Evolutionary conservation across 148 eudicot genomes (phyloP), one percentile per base, ranked within the genome.

Genomic region (Rhododendron williamsianum): DNA sequence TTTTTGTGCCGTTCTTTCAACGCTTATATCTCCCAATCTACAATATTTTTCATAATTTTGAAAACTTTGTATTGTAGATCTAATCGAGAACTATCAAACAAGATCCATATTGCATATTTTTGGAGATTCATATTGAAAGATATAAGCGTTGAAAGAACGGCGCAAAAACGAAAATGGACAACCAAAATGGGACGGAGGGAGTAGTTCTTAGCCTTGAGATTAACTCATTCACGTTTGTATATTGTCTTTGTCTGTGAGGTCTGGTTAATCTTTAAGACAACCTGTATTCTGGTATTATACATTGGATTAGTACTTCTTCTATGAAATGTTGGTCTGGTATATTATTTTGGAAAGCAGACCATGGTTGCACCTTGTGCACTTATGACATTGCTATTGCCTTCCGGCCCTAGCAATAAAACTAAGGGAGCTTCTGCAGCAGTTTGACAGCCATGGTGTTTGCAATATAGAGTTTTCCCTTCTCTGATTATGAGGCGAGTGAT

Each of bases 391-490:
- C 21, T 16, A 19, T 76, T 76, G 51, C 52, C 80, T 38, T 43
- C 23, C 3, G 16, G 52, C 15, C 23, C 15, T 76, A 23, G 3
- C 80, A 38, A 45, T 77, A 45, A 10, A 45, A 9, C 48, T 38
- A 43, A 41, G 80, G 80, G 49, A 77, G 80, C 33, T 41, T 77
- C 49, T 77, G 25, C 80, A 43, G 80, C 27, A 77, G 54, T 43
- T 77, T 45, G 51, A 9, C 1, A 76, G 43, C 79, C 49, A 76
- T 76, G 27, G 25, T 19, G 27, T 38, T 76, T 76, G 16, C 80
- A 21, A 45, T 19, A 23, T 77, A 43, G 30, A 45, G 79, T 36
- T 76, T 36, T 38, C 41, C 13, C 49, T 76, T 41, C 18, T 45
- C 79, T 41, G 46, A 76, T 76, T 38, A 41, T 76, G 13, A 21